Evolutionary conservation across 129 eudicot genomes (phyloP).

Genomic region (Pulicaria dysenterica): DNA sequence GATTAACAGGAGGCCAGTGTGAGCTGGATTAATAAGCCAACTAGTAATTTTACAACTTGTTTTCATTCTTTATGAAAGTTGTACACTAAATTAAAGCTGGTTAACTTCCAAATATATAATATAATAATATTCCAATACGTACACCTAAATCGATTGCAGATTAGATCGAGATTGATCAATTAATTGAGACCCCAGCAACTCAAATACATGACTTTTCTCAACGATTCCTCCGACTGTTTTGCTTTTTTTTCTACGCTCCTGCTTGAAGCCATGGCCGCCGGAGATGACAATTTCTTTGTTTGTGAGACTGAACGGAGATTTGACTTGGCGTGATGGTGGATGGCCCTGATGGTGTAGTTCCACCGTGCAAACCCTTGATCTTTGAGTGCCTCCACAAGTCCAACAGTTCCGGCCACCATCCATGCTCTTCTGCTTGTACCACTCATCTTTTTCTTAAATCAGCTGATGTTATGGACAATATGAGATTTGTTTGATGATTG

Average conservation of each 20-base stretch:
- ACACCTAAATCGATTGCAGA: neutral
- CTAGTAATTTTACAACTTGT: too few relatives aligned
- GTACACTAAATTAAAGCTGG: too few relatives aligned
- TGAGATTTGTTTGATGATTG: too few relatives aligned
- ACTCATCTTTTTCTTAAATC: slow-evolving; percentile 27
- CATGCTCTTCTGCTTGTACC: slow-evolving; percentile 41
- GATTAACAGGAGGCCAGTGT: too few relatives aligned
- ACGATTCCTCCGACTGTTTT: slow-evolving; percentile 36
- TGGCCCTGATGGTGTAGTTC: slow-evolving; percentile 48
- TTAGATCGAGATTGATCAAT: neutral
- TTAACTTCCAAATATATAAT: too few relatives aligned
- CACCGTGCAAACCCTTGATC: slow-evolving; percentile 69
- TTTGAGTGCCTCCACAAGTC: slow-evolving; percentile 56
- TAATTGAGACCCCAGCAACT: slow-evolving; percentile 41
- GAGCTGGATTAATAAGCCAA: too few relatives aligned
- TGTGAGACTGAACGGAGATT: slow-evolving; percentile 29
- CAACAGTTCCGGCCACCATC: slow-evolving; percentile 54
- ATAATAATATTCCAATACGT: neutral
- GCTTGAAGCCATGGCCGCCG: slow-evolving; percentile 24
- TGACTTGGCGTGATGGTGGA: slow-evolving; percentile 37
- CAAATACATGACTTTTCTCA: slow-evolving; percentile 47
- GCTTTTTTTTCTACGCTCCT: slow-evolving; percentile 1
- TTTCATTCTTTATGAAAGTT: too few relatives aligned
- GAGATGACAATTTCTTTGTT: slow-evolving; percentile 21
- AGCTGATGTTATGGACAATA: neutral